phyloP scores from a whole-genome alignment of 805 yeast species.

The Kluyveromyces nonfermentans region DNA sequence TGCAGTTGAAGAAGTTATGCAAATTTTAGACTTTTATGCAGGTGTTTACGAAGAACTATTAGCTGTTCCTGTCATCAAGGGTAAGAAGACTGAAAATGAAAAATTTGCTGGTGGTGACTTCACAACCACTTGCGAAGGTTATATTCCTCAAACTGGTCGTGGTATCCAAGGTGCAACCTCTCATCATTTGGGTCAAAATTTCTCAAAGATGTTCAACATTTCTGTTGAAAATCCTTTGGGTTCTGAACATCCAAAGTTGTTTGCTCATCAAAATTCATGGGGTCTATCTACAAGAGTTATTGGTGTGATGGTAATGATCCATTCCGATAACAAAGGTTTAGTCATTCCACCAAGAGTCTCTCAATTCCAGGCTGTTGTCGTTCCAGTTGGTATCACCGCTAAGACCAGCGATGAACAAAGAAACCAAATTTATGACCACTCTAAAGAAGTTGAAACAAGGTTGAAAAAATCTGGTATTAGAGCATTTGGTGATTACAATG shows the following conservation, averaged over 20 bases:
- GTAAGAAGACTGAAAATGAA: constrained; percentile 93
- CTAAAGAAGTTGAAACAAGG: constrained; percentile 55
- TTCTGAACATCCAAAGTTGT: constrained; percentile 72
- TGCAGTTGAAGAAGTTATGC: constrained; percentile 74
- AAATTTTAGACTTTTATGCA: constrained; percentile 79
- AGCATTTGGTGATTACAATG: constrained; percentile 80
- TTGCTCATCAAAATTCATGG: constrained; percentile 97
- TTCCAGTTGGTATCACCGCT: constrained; percentile 91
- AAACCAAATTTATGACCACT: constrained; percentile 57
- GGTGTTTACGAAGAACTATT: constrained; percentile 80
- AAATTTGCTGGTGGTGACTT: constrained; percentile 96
- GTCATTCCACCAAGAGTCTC: constrained; percentile 97
- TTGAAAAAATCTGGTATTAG: constrained; percentile 59
- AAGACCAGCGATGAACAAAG: constrained; percentile 75
- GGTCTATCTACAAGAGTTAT: constrained; percentile 97
- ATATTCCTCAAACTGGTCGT: constrained; percentile 96
- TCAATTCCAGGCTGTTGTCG: constrained; percentile 80
- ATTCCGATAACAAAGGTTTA: constrained; percentile 96
- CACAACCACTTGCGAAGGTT: constrained; percentile 95
- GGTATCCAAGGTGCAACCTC: constrained; percentile 99
- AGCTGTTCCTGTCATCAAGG: constrained; percentile 96
- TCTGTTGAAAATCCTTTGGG: constrained; percentile 94
- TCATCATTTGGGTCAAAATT: constrained; percentile 95
- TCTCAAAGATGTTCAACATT: constrained; percentile 96
- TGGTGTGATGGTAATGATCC: constrained; percentile 99